phyloP scores from a whole-genome alignment of 2,329 filamentous ascomycete species.

The Esteya vermicola region DNA sequence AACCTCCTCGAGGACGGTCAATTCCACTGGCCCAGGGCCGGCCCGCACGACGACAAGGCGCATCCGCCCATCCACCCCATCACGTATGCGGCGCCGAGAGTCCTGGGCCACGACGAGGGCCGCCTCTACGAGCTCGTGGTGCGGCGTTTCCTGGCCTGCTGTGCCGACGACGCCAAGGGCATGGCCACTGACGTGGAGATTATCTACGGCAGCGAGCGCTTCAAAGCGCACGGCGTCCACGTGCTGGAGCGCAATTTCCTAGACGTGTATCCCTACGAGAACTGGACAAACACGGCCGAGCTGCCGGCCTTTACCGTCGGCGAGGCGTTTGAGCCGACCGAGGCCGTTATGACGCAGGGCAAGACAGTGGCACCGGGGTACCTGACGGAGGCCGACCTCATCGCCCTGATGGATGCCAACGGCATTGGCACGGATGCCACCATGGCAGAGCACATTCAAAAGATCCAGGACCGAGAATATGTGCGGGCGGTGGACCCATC shows the following conservation, averaged over 20 bases:
- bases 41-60: constrained; percentile 85
- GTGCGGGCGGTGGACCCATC: constrained; percentile 44
- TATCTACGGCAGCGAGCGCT: constrained; percentile 67
- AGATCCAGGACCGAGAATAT: constrained; percentile 83
- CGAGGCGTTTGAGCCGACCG: constrained; percentile 74
- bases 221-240: constrained; percentile 68
- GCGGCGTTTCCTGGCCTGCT: constrained; percentile 86
- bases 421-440: constrained; percentile 97
- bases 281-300: constrained; percentile 78
- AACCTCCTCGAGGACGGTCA: constrained; percentile 52
- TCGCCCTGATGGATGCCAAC: constrained; percentile 95
- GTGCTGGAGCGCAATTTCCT: constrained; percentile 87
- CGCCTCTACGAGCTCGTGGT: constrained; percentile 87
- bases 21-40: constrained; percentile 70
- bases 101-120: constrained; percentile 52
- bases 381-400: constrained; percentile 87
- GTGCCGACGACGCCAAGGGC: constrained; percentile 84
- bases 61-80: constrained; percentile 96
- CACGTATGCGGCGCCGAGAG: constrained; percentile 57
- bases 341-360: constrained; percentile 83
- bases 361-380: constrained; percentile 75
- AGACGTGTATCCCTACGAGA: constrained; percentile 91
- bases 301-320: constrained; percentile 67
- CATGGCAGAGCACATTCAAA: constrained; percentile 97
- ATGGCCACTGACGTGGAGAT: constrained; percentile 76